These are phyloP conservation scores for Periconia macrospinosa DNA, from an alignment of 2,329 filamentous ascomycete genomes.

Conservation along the genomic window DNA sequence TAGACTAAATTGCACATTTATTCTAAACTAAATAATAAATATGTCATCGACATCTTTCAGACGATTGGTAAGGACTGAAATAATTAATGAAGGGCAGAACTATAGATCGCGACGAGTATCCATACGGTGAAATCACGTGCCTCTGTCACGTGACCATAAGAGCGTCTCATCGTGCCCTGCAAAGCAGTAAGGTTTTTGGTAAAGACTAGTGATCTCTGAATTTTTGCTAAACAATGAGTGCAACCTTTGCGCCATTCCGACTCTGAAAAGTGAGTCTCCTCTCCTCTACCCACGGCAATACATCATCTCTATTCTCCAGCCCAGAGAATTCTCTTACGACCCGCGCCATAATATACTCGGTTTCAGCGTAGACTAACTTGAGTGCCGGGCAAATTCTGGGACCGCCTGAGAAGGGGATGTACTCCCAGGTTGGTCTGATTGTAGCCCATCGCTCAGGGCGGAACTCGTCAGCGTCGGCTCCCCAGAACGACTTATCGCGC, in stretches of 20 bases:
- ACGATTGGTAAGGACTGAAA: no score
- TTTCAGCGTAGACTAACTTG: conserved; percentile 6
- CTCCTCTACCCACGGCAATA: conserved; percentile 7
- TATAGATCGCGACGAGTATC: no score
- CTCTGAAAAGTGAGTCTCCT: conserved; percentile 6
- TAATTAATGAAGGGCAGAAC: no score
- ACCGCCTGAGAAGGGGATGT: conserved; percentile 9
- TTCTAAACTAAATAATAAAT: no score
- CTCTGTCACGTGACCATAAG: no score
- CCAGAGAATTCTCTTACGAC: conserved; percentile 6
- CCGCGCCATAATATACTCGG: conserved; percentile 6
- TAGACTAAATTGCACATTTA: no score
- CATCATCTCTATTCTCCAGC: conserved; percentile 7
- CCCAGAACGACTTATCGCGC: conserved; percentile 8
- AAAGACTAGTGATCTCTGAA: neutral
- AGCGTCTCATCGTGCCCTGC: no score
- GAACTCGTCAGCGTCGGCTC: conserved; percentile 46
- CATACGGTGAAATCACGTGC: no score
- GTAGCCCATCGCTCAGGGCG: conserved; percentile 36
- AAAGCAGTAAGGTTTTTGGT: neutral
- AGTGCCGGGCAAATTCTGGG: conserved; percentile 10
- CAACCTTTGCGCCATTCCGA: conserved; percentile 6
- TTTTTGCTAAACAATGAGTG: neutral
- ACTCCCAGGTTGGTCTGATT: conserved; percentile 13
- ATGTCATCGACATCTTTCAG: no score